Base-by-base conservation (phyloP, 345 rosid species). In the Salix exigua region DNA sequence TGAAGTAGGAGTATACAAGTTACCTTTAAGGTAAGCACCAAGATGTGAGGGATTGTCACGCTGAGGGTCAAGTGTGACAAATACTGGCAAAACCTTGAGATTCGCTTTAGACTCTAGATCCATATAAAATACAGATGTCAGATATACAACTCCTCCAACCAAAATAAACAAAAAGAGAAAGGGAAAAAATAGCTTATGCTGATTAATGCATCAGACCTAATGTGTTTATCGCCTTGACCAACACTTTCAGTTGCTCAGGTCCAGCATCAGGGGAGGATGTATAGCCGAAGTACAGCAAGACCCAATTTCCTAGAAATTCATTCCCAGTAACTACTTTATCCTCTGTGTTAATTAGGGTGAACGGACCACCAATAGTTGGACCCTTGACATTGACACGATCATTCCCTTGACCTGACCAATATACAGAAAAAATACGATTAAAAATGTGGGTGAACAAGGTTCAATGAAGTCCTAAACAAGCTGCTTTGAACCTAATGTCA, bases 191-290 rank as follows among this genome's bases (percentile, higher is more conserved):
- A 44, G 35, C 17, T 23, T 40, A 53, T 33, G 53, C 53, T 33
- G 42, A 76, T 68, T 38, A 75, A 78, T 78, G 71, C 73, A 74
- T 17, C 84, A 81, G 74, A 96, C 99, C 99, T 87, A 93, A 67
- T 68, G 46, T 79, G 73, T 88, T 88, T 69, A 89, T 73, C 42
- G 95, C 90, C 82, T 85, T 85, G 46, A 94, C 87, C 85, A 96
- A 83, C 70, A 88, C 82, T 76, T 79, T 80, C 28, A 92, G 66
- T 76, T 96, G 97, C 72, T 89, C 96, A 0, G 97, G 99, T 46
- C 99, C 97, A 75, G 88, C 83, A 90, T 92, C 98, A 42, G 99
- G 99, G 38, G 98, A 92, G 75, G 86, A 93, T 30, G 99, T 90
- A 79, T 93, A 93, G 25, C 99, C 99, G 61, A 96, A 96, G 88